phyloP scores from a whole-genome alignment of 768 basidiomycete genomes.

The Trametes cingulata region DNA sequence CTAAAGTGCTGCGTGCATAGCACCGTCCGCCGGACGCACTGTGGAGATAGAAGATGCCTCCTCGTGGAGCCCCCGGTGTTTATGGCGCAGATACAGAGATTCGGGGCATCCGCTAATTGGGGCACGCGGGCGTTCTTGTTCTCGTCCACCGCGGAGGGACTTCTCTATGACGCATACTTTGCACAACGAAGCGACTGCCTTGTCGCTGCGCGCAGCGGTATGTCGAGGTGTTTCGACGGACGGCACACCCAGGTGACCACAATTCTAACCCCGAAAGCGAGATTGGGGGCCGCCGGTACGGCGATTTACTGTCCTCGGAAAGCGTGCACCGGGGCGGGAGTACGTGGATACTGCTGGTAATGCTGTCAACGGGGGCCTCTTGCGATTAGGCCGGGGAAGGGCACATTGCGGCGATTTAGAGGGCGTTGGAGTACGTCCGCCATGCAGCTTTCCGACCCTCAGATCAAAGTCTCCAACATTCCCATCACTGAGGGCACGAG shows the following conservation, averaged over 20 bases:
- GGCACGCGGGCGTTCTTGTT: not conserved
- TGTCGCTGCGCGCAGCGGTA: not conserved
- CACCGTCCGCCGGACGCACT: not conserved
- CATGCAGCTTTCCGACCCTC: not conserved
- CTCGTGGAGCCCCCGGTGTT: not conserved
- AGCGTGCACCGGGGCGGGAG: not conserved
- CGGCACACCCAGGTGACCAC: not conserved
- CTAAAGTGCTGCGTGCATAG: too few species aligned
- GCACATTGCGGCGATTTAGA: not conserved
- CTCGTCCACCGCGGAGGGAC: too few species aligned
- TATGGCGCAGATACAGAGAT: not conserved
- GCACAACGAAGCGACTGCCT: not conserved
- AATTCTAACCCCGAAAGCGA: not conserved
- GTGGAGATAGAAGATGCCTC: not conserved
- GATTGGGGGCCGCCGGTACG: not conserved
- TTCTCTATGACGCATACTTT: not conserved
- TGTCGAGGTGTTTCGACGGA: not conserved
- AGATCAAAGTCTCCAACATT: slow-evolving; percentile 10
- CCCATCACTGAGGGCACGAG: slow-evolving; percentile 5
- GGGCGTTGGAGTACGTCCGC: slow-evolving; percentile 8
- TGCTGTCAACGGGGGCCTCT: not conserved
- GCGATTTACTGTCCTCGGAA: not conserved
- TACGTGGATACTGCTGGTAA: not conserved
- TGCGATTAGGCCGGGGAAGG: not conserved
- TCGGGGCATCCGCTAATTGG: not conserved